phyloP scores from a whole-genome alignment of 2,329 filamentous ascomycete genomes.

The Cladosporium oxysporum region DNA sequence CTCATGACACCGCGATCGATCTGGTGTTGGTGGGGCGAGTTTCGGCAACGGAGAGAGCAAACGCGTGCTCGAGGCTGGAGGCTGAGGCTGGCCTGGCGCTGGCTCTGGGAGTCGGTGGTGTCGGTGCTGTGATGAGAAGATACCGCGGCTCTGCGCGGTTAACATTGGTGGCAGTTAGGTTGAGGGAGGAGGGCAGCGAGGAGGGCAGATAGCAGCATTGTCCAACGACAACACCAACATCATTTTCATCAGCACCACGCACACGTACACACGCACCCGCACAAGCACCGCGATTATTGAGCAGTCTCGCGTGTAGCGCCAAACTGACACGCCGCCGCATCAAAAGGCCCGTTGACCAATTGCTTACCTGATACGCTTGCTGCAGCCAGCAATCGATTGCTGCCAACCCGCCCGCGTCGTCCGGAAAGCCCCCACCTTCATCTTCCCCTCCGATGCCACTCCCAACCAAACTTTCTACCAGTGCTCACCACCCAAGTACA shows the following conservation, averaged over 20 bases:
- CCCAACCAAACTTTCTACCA: conserved; percentile 16
- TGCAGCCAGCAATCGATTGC: conserved; percentile 4
- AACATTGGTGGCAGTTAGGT: conserved; percentile 3
- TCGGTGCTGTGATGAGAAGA: conserved; percentile 9
- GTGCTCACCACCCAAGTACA: conserved; percentile 15
- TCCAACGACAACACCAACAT: background rate
- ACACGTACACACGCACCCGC: background rate
- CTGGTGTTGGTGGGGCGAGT: conserved; percentile 10
- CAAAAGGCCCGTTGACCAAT: conserved; percentile 15
- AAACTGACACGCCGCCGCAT: conserved; percentile 1
- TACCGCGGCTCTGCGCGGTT: conserved; percentile 16
- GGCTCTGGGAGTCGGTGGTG: background rate
- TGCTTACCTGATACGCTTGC: conserved; percentile 15
- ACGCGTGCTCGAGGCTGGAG: conserved; percentile 4
- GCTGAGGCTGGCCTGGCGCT: background rate
- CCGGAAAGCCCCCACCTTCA: conserved; percentile 7
- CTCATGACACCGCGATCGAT: conserved; percentile 15
- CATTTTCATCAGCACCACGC: background rate
- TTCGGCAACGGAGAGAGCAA: conserved; percentile 17
- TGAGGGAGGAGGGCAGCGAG: background rate
- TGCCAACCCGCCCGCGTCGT: conserved; percentile 4
- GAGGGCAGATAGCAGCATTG: background rate
- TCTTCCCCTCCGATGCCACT: conserved; percentile 14
- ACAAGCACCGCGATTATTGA: background rate
- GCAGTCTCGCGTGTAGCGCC: conserved; percentile 7